These are phyloP conservation scores for Mycena alexandri DNA, from an alignment of 768 basidiomycete species.

Conservation along the genomic window DNA sequence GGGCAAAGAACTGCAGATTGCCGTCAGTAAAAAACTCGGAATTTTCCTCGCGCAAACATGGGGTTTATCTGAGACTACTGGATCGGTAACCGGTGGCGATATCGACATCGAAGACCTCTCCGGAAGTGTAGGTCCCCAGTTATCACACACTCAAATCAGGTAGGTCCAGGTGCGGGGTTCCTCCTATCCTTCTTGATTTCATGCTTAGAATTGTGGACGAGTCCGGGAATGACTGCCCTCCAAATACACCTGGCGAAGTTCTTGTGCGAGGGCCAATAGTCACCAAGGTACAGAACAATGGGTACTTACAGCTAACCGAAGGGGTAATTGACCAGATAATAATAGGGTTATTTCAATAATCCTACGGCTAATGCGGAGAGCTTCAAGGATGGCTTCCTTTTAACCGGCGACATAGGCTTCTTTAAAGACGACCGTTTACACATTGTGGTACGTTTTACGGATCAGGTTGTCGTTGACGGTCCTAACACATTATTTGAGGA, in stretches of 20 bases:
- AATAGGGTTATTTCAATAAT: slow-evolving; percentile 40
- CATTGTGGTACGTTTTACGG: slow-evolving; percentile 20
- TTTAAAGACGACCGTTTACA: slow-evolving; percentile 24
- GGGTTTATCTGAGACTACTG: slow-evolving; percentile 32
- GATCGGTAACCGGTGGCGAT: slow-evolving; percentile 17
- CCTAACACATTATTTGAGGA: slow-evolving; percentile 29
- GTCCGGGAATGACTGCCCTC: slow-evolving; percentile 27
- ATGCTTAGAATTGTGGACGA: slow-evolving; percentile 30
- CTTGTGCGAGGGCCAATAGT: slow-evolving; percentile 31
- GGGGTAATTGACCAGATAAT: too few relatives aligned
- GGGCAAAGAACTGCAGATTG: slow-evolving; percentile 27
- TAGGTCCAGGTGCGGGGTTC: background rate
- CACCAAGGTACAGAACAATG: too few relatives aligned
- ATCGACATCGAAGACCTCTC: slow-evolving; percentile 23
- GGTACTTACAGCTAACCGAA: too few relatives aligned
- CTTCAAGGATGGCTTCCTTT: slow-evolving; percentile 33
- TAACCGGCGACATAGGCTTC: slow-evolving; percentile 38
- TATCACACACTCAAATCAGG: slow-evolving; percentile 17
- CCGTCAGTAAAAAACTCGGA: slow-evolving; percentile 27
- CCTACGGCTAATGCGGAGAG: slow-evolving; percentile 29
- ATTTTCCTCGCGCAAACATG: slow-evolving; percentile 30
- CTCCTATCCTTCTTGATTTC: background rate
- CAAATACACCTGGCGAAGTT: slow-evolving; percentile 29
- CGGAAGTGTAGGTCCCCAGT: slow-evolving; percentile 20
- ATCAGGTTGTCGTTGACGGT: too few relatives aligned